Evolutionary conservation across 148 eudicot species (phyloP).

Genomic region (Chenopodium album): DNA sequence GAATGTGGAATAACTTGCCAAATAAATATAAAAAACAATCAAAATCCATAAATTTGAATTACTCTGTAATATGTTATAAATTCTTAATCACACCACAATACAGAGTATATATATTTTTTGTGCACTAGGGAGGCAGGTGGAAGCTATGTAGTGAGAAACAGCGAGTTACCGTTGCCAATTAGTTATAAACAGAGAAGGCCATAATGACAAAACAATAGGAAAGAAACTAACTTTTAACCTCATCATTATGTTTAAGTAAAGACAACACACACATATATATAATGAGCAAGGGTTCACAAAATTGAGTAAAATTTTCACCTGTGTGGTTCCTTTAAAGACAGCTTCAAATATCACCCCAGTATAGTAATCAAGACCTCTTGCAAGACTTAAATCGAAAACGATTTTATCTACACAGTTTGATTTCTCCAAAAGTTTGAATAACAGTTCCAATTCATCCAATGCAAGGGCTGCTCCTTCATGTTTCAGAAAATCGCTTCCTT

Average conservation of each 20-base stretch:
- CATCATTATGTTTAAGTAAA: background rate
- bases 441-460: conserved; percentile 70
- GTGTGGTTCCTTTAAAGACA: conserved; percentile 84
- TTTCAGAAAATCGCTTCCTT: conserved; percentile 63
- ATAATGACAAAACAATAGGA: background rate
- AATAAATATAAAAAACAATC: background rate
- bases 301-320: conserved; percentile 45
- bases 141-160: background rate
- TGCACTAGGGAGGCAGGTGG: background rate
- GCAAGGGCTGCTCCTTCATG: conserved; percentile 62
- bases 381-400: conserved; percentile 92
- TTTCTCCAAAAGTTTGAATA: conserved; percentile 71
- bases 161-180: background rate
- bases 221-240: background rate
- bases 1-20: background rate
- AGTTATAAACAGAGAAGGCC: background rate
- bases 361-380: conserved; percentile 97
- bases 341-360: conserved; percentile 97
- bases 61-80: background rate
- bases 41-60: background rate
- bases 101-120: no score
- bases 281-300: background rate
- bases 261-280: background rate
- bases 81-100: no score
- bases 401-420: conserved; percentile 69